Percentiles rank a stretch among this genome's conserved stretches.
Conservation (phyloP, 441 rosid genomes). For the Euphorbia corollata region DNA sequence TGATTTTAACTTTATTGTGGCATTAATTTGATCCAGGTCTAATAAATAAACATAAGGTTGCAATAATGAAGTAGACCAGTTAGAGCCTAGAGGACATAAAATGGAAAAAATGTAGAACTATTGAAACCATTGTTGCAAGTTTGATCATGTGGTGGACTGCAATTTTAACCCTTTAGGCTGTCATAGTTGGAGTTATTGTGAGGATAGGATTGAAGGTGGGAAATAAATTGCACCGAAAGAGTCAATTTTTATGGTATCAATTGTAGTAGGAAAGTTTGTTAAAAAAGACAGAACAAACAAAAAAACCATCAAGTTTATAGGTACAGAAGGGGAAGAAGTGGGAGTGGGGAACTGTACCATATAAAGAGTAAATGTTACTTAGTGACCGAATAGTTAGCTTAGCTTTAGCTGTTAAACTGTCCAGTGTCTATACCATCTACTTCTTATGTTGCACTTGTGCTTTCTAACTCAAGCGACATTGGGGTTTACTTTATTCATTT, state of each 20-base stretch:
- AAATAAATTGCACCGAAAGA: slow-evolving; percentile 14
- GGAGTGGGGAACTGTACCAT: not conserved
- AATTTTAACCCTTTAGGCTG: not conserved
- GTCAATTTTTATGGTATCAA: not conserved
- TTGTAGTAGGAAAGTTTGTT: no score
- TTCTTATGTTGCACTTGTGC: not conserved
- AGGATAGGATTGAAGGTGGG: not conserved
- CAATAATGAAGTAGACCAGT: not conserved
- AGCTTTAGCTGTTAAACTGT: not conserved
- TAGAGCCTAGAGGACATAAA: not conserved
- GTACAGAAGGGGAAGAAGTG: not conserved
- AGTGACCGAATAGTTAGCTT: slow-evolving; percentile 9
- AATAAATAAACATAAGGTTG: not conserved
- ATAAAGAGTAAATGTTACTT: not conserved
- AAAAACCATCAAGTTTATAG: not conserved
- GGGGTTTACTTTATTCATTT: no score
- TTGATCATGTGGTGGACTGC: no score
- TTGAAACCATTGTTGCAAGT: not conserved
- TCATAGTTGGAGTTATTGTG: not conserved
- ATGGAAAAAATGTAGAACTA: not conserved
- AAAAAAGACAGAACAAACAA: no score
- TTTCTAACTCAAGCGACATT: not conserved
- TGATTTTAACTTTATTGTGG: not conserved
- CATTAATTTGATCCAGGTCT: not conserved
- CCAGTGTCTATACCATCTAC: not conserved